Conservation (phyloP, 1,139 yeast genomes). For the Yamadazyma diddensiae region DNA sequence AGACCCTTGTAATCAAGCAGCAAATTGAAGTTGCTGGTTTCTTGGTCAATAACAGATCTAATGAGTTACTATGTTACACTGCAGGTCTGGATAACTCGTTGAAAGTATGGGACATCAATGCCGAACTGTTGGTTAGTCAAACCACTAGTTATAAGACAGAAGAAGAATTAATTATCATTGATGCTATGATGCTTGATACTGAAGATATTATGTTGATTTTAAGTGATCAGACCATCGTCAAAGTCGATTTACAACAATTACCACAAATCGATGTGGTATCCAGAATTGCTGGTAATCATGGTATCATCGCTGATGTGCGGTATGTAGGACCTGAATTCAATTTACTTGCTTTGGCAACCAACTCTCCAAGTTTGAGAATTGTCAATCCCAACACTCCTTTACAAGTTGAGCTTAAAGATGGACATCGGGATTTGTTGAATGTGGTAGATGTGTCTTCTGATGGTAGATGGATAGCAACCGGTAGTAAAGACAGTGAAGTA, state of each 20-base stretch:
- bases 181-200: slow-evolving; percentile 39
- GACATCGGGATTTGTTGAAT: slow-evolving; percentile 83
- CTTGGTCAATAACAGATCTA: slow-evolving; percentile 26
- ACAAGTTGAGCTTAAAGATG: slow-evolving; percentile 65
- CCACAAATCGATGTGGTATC: slow-evolving; percentile 41
- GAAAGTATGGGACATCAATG: slow-evolving; percentile 54
- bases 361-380: slow-evolving; percentile 85
- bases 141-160: slow-evolving; percentile 47
- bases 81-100: slow-evolving; percentile 78
- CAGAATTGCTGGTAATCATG: slow-evolving; percentile 88
- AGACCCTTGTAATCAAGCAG: slow-evolving; percentile 71
- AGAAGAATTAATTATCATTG: slow-evolving; percentile 70
- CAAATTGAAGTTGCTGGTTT: slow-evolving; percentile 84
- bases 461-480: slow-evolving; percentile 89
- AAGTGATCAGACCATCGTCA: slow-evolving; percentile 81
- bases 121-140: slow-evolving; percentile 39
- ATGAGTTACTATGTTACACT: slow-evolving; percentile 49
- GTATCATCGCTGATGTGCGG: slow-evolving; percentile 86
- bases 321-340: slow-evolving; percentile 64
- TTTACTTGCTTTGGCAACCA: slow-evolving; percentile 80
- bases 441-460: slow-evolving; percentile 73
- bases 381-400: slow-evolving; percentile 57
- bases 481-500: slow-evolving; percentile 87
- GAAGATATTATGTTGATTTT: slow-evolving; percentile 43
- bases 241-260: slow-evolving; percentile 36